These are phyloP conservation scores for Wakefieldia striispora DNA, from an alignment of 768 basidiomycete genomes.

Conservation along the genomic window DNA sequence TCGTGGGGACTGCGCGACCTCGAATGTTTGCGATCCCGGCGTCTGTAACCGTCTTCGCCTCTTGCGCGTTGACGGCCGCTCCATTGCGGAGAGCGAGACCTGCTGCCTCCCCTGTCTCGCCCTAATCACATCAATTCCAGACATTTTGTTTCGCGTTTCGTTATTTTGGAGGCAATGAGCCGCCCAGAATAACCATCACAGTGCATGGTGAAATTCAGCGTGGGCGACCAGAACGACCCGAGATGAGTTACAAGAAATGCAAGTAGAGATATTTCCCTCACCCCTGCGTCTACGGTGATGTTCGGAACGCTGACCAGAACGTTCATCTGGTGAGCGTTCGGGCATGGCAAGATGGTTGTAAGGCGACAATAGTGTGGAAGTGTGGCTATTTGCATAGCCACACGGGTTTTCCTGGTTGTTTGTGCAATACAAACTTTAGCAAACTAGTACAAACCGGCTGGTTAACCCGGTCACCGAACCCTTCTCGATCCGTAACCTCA, in stretches of 20 bases:
- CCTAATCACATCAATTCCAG: constrained; percentile 9
- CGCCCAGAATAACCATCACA: constrained; percentile 18
- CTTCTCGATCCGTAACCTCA: too few relatives aligned
- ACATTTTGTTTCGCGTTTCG: background rate
- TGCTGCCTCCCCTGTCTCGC: constrained; percentile 18
- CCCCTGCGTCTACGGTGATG: constrained; percentile 18
- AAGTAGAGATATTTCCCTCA: constrained; percentile 14
- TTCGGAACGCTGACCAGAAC: constrained; percentile 7
- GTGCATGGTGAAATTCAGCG: background rate
- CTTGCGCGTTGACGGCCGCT: constrained; percentile 6
- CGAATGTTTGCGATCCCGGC: constrained; percentile 16
- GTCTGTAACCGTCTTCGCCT: constrained; percentile 7
- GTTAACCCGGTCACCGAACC: too few relatives aligned
- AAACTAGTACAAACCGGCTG: too few relatives aligned
- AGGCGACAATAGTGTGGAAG: too few relatives aligned
- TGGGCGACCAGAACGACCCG: constrained; percentile 22
- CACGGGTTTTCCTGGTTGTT: too few relatives aligned
- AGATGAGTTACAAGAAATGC: constrained; percentile 21
- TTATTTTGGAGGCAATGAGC: constrained; percentile 4
- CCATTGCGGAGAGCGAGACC: constrained; percentile 27
- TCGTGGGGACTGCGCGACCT: constrained; percentile 22
- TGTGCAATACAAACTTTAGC: too few relatives aligned
- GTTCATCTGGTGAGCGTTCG: constrained; percentile 7
- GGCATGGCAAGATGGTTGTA: constrained; percentile 9
- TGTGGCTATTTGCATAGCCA: too few relatives aligned